These are phyloP conservation scores for Carex pumila DNA, from an alignment of 176 grass and related monocot genomes.

Conservation along the genomic window DNA sequence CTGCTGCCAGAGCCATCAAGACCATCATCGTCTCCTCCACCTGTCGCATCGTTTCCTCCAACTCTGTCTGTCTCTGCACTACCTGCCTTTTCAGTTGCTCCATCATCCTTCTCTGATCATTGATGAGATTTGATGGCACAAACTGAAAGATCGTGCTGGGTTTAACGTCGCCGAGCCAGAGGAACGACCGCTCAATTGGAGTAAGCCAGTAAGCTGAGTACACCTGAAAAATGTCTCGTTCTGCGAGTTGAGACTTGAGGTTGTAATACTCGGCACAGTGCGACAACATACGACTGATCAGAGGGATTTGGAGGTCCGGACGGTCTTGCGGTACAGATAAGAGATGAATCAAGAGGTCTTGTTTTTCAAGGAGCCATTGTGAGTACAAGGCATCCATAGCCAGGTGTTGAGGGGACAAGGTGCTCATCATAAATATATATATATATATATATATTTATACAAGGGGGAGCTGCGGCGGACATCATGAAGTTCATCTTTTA, in stretches of 20 bases:
- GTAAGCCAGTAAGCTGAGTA: conserved; percentile 23
- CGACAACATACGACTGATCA: not conserved
- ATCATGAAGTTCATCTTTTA: no score
- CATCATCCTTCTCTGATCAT: not conserved
- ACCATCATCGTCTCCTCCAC: not conserved
- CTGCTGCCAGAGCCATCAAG: not conserved
- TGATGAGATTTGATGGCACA: not conserved
- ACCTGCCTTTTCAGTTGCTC: not conserved
- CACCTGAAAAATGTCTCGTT: conserved; percentile 21
- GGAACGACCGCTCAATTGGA: not conserved
- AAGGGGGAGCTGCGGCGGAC: no score
- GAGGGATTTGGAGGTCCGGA: conserved; percentile 12
- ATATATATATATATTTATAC: no score
- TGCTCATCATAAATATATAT: no score
- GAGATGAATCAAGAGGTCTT: not conserved
- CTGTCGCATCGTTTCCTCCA: not conserved
- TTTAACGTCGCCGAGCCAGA: not conserved
- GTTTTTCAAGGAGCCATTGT: conserved; percentile 7
- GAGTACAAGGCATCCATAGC: conserved; percentile 8
- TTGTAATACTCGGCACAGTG: not conserved
- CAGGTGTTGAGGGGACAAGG: not conserved
- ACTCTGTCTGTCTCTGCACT: not conserved
- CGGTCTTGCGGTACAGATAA: conserved; percentile 9
- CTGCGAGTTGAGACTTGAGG: not conserved
- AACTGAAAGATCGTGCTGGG: conserved; percentile 6